Conservation (phyloP, 202 grass and related monocot species). For the Musa balbisiana region DNA sequence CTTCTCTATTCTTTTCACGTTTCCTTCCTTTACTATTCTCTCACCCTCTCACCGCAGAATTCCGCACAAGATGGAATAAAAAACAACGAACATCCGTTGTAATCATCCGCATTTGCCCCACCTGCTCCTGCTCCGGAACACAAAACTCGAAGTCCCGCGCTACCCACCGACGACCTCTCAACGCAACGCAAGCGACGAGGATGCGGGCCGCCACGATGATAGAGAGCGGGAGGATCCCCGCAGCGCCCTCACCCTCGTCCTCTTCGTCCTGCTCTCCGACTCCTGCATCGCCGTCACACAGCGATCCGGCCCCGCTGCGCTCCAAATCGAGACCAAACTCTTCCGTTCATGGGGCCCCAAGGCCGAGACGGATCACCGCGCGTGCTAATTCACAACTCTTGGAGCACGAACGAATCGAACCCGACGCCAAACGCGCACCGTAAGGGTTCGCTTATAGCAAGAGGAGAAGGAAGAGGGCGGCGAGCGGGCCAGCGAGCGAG, state of each 20-base stretch:
- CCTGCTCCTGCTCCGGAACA: not conserved
- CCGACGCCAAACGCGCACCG: too few species aligned
- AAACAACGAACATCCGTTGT: conserved; percentile 14
- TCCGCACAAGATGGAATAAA: not conserved
- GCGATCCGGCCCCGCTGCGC: too few species aligned
- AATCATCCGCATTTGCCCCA: conserved; percentile 30
- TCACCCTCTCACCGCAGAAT: conserved; percentile 8
- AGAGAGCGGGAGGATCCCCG: not conserved
- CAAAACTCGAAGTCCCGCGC: not conserved
- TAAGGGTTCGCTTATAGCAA: too few species aligned
- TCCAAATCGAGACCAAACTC: too few species aligned
- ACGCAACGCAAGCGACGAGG: not conserved
- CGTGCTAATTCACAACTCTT: too few species aligned
- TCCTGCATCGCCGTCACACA: too few species aligned
- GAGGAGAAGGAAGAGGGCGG: too few species aligned
- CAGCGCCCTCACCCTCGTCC: not conserved
- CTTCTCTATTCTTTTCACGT: conserved; percentile 1
- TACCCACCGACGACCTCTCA: not conserved
- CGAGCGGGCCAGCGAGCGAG: too few species aligned
- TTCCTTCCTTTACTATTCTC: not conserved
- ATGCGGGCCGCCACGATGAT: not conserved
- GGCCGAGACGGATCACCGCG: too few species aligned
- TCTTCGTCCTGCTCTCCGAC: too few species aligned
- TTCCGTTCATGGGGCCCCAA: too few species aligned
- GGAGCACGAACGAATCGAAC: too few species aligned